Percentiles rank a stretch among this genome's conserved stretches.
Evolutionary conservation across 2,329 filamentous ascomycete species (phyloP).

Genomic region (Xylogone sp.): DNA sequence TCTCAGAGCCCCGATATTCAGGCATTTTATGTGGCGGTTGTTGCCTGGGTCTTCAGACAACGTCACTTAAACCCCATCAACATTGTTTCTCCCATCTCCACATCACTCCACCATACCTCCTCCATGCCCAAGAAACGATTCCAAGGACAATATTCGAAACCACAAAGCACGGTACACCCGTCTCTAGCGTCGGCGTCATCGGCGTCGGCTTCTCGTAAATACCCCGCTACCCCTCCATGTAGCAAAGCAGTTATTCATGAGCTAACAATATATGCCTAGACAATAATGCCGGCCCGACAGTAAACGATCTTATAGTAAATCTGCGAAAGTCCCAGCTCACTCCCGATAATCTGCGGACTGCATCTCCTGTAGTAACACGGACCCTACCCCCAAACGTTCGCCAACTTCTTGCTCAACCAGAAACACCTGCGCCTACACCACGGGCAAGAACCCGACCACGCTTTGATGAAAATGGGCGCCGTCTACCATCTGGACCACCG

Average conservation of each 20-base stretch:
- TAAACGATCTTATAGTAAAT: slow-evolving; percentile 58
- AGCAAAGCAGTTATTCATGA: not conserved
- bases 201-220: slow-evolving; percentile 22
- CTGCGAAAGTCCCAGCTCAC: slow-evolving; percentile 45
- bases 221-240: not conserved
- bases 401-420: slow-evolving; percentile 55
- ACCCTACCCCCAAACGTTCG: slow-evolving; percentile 57
- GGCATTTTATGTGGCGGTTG: not conserved
- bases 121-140: slow-evolving; percentile 63
- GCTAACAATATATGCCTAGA: slow-evolving; percentile 11
- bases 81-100: not conserved
- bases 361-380: slow-evolving; percentile 30
- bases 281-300: slow-evolving; percentile 34
- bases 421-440: slow-evolving; percentile 48
- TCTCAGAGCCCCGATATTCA: no score
- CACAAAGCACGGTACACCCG: slow-evolving; percentile 50
- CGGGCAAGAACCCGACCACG: slow-evolving; percentile 34
- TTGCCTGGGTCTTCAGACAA: not conserved
- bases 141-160: slow-evolving; percentile 53
- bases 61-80: no score
- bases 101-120: not conserved
- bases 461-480: slow-evolving; percentile 44
- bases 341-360: slow-evolving; percentile 25
- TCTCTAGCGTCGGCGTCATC: slow-evolving; percentile 39
- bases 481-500: slow-evolving; percentile 54